A percentile compares a stretch with the other conserved stretches of the same genome.
These are phyloP conservation scores for Microstroma glucosiphilum DNA, from an alignment of 1,284 basidiomycete genomes.

Conservation along the genomic window DNA sequence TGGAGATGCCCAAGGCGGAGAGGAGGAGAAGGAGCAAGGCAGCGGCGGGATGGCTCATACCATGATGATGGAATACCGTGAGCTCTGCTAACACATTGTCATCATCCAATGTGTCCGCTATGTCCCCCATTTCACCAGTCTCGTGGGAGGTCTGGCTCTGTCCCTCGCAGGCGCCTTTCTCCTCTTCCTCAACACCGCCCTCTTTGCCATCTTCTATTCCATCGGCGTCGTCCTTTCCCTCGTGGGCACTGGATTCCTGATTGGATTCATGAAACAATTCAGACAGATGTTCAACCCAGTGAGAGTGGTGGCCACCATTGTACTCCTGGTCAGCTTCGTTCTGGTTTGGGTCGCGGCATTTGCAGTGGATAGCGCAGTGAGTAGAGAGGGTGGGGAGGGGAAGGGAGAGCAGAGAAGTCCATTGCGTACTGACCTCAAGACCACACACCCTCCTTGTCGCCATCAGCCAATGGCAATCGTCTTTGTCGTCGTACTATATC, in stretches of 20 bases:
- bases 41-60: neutral
- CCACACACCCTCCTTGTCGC: neutral
- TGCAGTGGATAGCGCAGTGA: conserved; percentile 27
- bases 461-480: conserved; percentile 24
- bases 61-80: neutral
- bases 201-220: conserved; percentile 78
- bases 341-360: conserved; percentile 45
- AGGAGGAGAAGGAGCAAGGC: neutral
- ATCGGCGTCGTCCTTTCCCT: conserved; percentile 76
- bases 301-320: conserved; percentile 71
- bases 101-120: neutral
- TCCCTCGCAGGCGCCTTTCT: conserved; percentile 75
- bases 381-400: neutral
- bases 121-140: conserved; percentile 54
- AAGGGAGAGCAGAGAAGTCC: neutral
- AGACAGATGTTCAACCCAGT: conserved; percentile 85
- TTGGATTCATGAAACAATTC: conserved; percentile 32
- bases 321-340: conserved; percentile 60
- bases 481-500: conserved; percentile 37
- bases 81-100: neutral
- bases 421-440: neutral
- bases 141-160: conserved; percentile 55
- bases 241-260: conserved; percentile 56
- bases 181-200: conserved; percentile 66
- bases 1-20: no score